Percentiles rank a stretch among this genome's conserved stretches.
phyloP scores from a whole-genome alignment of 257 asterid genomes.

The Sherardia arvensis region DNA sequence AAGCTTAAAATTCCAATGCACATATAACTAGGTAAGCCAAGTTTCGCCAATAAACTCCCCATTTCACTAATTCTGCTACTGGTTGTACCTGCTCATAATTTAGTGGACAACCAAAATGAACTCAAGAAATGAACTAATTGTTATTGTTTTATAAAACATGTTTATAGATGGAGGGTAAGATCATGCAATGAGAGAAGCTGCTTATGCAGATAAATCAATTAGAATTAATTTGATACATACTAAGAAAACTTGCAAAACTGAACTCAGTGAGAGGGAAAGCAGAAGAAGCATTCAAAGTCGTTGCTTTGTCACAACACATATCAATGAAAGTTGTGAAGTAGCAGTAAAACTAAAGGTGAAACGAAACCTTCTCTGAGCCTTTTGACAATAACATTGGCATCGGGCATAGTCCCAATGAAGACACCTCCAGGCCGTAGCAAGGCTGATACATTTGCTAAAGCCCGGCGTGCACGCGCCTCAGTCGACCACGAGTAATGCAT shows the following conservation, averaged over 20 bases:
- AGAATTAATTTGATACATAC: neutral
- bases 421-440: conserved; percentile 97
- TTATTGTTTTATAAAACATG: neutral
- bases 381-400: conserved; percentile 83
- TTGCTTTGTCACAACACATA: neutral
- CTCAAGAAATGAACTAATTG: neutral
- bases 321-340: neutral
- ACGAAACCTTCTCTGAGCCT: conserved; percentile 84
- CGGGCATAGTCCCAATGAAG: conserved; percentile 98
- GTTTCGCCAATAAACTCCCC: neutral
- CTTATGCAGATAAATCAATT: neutral
- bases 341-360: neutral
- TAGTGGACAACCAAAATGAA: neutral
- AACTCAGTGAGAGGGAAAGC: neutral
- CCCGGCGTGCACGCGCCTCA: conserved; percentile 93
- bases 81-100: neutral
- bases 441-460: conserved; percentile 90
- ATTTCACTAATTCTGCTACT: neutral
- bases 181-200: neutral
- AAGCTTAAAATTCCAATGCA: neutral
- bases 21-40: neutral
- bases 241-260: neutral
- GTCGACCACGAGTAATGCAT: conserved; percentile 99
- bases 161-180: neutral
- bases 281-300: neutral